phyloP scores from a whole-genome alignment of 2,329 filamentous ascomycete species.

The Colletotrichum ledebouriae region DNA sequence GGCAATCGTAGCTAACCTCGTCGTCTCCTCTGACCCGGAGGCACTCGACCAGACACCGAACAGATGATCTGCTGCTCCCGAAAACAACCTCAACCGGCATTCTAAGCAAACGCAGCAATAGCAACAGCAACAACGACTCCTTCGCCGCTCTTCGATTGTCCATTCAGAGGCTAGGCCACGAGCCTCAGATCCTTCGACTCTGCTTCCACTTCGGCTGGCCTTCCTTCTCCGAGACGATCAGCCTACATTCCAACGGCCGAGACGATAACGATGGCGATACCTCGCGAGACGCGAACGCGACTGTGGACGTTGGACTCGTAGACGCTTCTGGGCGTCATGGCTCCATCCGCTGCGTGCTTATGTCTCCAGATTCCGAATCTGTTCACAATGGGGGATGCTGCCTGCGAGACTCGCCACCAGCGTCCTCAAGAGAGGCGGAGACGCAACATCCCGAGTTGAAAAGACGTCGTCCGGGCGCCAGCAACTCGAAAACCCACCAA shows the following conservation, averaged over 20 bases:
- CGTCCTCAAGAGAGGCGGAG: not conserved
- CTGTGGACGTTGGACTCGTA: not conserved
- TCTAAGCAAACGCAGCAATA: not conserved
- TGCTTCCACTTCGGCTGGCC: conserved; percentile 10
- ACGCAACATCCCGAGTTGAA: conserved; percentile 9
- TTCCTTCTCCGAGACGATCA: conserved; percentile 5
- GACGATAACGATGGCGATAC: not conserved
- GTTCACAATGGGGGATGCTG: conserved; percentile 1
- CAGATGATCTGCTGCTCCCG: conserved; percentile 1
- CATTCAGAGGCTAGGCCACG: not conserved
- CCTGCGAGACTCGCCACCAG: conserved; percentile 2
- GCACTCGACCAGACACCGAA: conserved; percentile 13
- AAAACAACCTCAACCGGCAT: not conserved
- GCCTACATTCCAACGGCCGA: not conserved
- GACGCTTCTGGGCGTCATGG: not conserved
- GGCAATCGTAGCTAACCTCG: not conserved
- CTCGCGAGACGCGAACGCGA: not conserved
- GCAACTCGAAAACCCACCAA: not conserved
- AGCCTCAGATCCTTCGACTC: not conserved
- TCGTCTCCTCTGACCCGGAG: not conserved
- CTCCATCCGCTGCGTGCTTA: conserved; percentile 2
- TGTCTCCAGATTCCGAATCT: conserved; percentile 7
- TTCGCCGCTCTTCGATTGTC: not conserved
- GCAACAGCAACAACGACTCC: conserved; percentile 4
- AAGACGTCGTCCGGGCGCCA: too few species aligned